Base-by-base conservation (phyloP, 2,329 filamentous ascomycete genomes). In the Colletotrichum nymphaeae region DNA sequence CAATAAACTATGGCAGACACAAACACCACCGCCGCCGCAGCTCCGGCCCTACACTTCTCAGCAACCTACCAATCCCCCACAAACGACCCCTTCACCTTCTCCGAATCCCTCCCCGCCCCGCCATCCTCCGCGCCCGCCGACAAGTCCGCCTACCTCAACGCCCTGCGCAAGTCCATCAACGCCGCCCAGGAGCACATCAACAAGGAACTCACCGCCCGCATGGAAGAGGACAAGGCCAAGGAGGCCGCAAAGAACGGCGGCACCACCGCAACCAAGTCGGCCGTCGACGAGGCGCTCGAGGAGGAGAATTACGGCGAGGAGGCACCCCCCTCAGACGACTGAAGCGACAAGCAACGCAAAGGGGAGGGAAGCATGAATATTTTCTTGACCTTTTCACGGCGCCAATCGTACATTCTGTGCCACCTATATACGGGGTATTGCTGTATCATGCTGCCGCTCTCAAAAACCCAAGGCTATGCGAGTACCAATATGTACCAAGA, bases 231-330 rank as follows among this genome's bases (percentile, higher is more conserved):
- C 79, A 93, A 92, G 79, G 84, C 83, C 9, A 83, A 84, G 16
- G 86, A 86, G 19, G 83, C 82, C 3, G 81, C 69, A 26, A 75
- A 58, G 46, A 73, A 78, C 72, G 62, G 78, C 70, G 55, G 62
- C n/a, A 78, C 74, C 72, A 53, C 64, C 22, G 78, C 74, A 63
- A 7, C 57, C 9, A 78, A 73, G 59, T 68, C 67, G 4, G 77
- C 72, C 9, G 78, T 86, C 11, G 87, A 90, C 73, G 90, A 92
- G 73, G 86, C 82, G 12, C 88, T 88, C 74, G 91, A 92, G 79
- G 93, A 95, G 79, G 90, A 94, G 78, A 93, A 95, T 79, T 97
- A 98, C 80, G 95, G 95, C 60, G 95, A 97, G 82, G 95, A 97
- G 81, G 89, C 92, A 28, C 85, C 89, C 14, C 91, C 92, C 63